These are phyloP conservation scores for Trichoderma virens DNA, from an alignment of 495 filamentous ascomycete genomes.

Conservation along the genomic window DNA sequence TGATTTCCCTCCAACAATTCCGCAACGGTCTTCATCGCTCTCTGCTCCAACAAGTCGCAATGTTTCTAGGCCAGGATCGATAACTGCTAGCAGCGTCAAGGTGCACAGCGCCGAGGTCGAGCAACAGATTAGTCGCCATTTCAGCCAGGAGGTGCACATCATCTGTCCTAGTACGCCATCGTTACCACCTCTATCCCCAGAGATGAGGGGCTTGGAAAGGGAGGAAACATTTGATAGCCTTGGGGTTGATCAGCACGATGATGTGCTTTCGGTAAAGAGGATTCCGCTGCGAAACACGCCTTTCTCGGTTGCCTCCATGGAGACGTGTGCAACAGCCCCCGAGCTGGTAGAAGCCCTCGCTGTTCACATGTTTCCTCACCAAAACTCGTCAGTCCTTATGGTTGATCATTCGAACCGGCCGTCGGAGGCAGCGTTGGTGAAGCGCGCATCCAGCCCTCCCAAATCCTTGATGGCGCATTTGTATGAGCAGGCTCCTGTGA, in stretches of 20 bases:
- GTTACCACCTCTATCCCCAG: not conserved
- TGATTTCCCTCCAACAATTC: conserved; percentile 54
- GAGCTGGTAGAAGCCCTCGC: conserved; percentile 73
- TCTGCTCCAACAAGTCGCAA: conserved; percentile 65
- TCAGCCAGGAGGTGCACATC: conserved; percentile 12
- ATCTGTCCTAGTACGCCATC: not conserved
- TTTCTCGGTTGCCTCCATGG: conserved; percentile 52
- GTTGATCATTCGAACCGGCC: conserved; percentile 58
- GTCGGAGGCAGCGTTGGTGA: conserved; percentile 20
- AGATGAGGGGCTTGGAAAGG: conserved; percentile 16
- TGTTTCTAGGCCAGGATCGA: conserved; percentile 54
- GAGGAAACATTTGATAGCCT: conserved; percentile 19
- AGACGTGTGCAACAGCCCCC: conserved; percentile 43
- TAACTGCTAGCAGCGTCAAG: conserved; percentile 59
- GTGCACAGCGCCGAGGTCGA: conserved; percentile 44
- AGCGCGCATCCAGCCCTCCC: not conserved
- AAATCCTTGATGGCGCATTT: conserved; percentile 22
- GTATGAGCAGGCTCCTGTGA: conserved; percentile 34
- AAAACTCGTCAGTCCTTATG: conserved; percentile 72
- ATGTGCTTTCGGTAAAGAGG: conserved; percentile 47
- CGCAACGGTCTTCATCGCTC: conserved; percentile 55
- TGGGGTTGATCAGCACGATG: conserved; percentile 41
- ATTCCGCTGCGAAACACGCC: conserved; percentile 47
- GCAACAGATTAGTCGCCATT: conserved; percentile 22
- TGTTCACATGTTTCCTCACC: conserved; percentile 77